Evolutionary conservation across 1,284 basidiomycete genomes (phyloP), one percentile per base, ranked within the genome.

Genomic region (Naganishia liquefaciens): DNA sequence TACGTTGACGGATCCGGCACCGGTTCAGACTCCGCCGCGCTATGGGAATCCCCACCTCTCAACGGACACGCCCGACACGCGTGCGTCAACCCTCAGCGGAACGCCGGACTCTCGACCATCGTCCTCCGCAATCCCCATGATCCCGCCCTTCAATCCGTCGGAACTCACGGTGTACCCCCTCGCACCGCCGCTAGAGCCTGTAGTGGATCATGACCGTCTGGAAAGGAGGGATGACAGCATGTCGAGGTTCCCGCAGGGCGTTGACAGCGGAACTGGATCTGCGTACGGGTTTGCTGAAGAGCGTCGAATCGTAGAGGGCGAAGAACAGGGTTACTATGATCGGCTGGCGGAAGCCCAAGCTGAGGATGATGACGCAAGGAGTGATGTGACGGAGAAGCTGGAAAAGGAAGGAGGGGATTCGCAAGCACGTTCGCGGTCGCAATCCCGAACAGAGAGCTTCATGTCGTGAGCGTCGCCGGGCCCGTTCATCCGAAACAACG

Each of bases 351-450:
- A 23, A 19, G 28, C 23, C 13, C 39, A 37, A 11, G n/a, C 7
- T 3, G 55, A 49, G 43, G 46, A 37, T n/a, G 55, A 46, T 27
- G 54, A 57, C 23, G 55, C 55, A 28, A 3, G 44, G 30, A 58
- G 55, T 25, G 55, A 58, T 47, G 44, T 58, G 28, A 58, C 55
- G 55, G 55, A 49, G 46, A 58, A 47, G 44, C 33, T 58, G 43
- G 44, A 28, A 19, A n/a, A 33, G 30, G n/a, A 19, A 17, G 30
- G 28, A 19, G 28, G 39, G n/a, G 51, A 39, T 37, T 17, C 6
- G 7, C 27, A 33, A 33, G 51, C 33, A 21, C 21, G 27, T 3
- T 15, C 21, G 21, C 10, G 13, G 47, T 27, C 47, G 13, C 51
- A 33, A 5, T 58, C 55, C 5, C 30, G 55, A 44, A n/a, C n/a